phyloP scores from a whole-genome alignment of 2,329 filamentous ascomycete species.

The Scedosporium apiospermum region DNA sequence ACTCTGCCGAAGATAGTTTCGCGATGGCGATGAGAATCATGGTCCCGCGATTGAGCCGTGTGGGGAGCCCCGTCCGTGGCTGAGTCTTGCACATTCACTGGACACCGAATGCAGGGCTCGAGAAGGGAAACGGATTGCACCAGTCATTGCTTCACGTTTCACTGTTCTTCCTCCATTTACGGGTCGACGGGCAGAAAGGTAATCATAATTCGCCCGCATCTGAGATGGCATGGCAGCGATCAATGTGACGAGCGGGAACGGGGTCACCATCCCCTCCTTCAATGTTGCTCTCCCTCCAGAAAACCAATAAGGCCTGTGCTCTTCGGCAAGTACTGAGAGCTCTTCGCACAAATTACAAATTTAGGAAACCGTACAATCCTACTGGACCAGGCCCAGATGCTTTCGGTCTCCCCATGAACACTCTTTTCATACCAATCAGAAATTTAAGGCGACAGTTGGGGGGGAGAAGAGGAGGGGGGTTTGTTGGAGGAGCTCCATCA shows the following conservation, averaged over 20 bases:
- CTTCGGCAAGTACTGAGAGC: no score
- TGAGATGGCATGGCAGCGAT: neutral
- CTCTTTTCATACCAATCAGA: neutral
- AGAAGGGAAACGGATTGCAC: neutral
- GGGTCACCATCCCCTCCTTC: neutral
- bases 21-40: neutral
- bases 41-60: neutral
- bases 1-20: neutral
- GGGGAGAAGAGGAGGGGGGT: no score
- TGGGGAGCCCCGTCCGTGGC: neutral
- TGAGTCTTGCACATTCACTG: neutral
- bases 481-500: neutral
- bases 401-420: neutral
- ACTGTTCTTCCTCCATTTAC: neutral
- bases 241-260: neutral
- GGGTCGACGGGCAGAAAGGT: neutral
- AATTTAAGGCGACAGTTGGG: neutral
- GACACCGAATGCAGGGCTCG: neutral
- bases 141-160: neutral
- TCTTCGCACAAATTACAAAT: neutral
- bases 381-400: neutral
- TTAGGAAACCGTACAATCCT: neutral
- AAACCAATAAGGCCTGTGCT: neutral
- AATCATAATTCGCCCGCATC: neutral
- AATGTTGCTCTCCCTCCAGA: neutral